These are phyloP conservation scores for Leishmania arabica DNA, from an alignment of 208 protist genomes.

Conservation along the genomic window DNA sequence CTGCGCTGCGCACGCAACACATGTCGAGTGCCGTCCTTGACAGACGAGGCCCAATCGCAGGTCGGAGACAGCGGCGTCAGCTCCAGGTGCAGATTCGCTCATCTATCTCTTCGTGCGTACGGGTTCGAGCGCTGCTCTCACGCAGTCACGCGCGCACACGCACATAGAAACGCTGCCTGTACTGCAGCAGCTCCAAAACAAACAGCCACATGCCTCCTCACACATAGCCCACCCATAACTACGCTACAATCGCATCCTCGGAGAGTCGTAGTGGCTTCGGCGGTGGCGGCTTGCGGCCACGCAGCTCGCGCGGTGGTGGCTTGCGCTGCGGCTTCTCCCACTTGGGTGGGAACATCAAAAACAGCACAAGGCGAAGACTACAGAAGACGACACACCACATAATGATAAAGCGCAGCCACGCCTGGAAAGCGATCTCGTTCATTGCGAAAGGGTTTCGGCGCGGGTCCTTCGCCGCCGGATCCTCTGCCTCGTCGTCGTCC, in stretches of 20 bases:
- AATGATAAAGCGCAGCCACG: conserved; percentile 88
- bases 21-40: not conserved
- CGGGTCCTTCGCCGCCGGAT: conserved; percentile 47
- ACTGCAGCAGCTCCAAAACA: not conserved
- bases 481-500: conserved; percentile 71
- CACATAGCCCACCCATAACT: not conserved
- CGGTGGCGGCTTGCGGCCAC: conserved; percentile 36
- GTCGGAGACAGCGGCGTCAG: not conserved
- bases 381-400: conserved; percentile 84
- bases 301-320: conserved; percentile 60
- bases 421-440: conserved; percentile 83
- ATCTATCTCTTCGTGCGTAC: not conserved
- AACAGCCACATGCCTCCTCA: too few relatives aligned
- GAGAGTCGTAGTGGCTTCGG: conserved; percentile 64
- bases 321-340: conserved; percentile 72
- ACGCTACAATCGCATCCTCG: conserved; percentile 38
- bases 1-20: not conserved
- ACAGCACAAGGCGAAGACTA: conserved; percentile 63
- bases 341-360: conserved; percentile 83
- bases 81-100: not conserved
- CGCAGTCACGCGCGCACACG: not conserved
- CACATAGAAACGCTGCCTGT: not conserved
- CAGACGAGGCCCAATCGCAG: not conserved
- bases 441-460: conserved; percentile 78
- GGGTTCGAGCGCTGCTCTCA: not conserved